phyloP scores from a whole-genome alignment of 352 stramenopile species.

The Globisporangium nunn region DNA sequence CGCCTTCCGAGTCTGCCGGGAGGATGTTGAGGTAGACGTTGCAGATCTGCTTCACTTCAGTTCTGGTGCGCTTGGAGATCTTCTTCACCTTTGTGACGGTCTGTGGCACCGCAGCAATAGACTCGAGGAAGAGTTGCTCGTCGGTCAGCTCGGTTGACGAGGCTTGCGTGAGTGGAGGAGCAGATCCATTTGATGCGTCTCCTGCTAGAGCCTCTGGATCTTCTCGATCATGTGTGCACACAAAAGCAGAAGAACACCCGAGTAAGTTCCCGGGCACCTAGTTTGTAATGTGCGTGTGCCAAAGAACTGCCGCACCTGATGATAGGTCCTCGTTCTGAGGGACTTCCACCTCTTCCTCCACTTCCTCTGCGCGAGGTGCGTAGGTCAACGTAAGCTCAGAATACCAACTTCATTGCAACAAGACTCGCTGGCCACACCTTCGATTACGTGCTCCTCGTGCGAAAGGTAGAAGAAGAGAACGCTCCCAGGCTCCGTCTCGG shows the following conservation, averaged over 20 bases:
- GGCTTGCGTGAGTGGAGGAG: not conserved
- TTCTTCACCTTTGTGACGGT: constrained; percentile 34
- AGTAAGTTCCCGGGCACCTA: no score
- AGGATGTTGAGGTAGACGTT: constrained; percentile 67
- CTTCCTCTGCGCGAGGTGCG: constrained; percentile 31
- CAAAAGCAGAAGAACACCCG: no score
- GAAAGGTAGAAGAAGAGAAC: constrained; percentile 73
- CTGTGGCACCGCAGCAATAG: constrained; percentile 16
- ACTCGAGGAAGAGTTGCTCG: constrained; percentile 67
- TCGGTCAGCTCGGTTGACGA: constrained; percentile 35
- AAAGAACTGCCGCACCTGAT: no score
- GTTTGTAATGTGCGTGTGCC: no score
- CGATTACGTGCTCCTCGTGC: constrained; percentile 58
- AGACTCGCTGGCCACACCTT: constrained; percentile 22
- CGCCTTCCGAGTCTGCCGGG: constrained; percentile 48
- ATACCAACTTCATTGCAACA: not conserved
- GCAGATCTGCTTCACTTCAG: constrained; percentile 47
- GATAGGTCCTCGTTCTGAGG: constrained; percentile 16
- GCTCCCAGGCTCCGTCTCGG: constrained; percentile 44
- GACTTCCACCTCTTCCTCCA: constrained; percentile 77
- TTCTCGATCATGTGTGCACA: no score
- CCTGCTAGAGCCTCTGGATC: constrained; percentile 14
- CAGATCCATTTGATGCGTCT: not conserved
- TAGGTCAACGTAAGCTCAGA: not conserved
- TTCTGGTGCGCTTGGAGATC: constrained; percentile 38